Evolutionary conservation across 176 grass and related monocot species (phyloP), one percentile per base, ranked within the genome.

Genomic region (Bolboschoenus planiculmis): DNA sequence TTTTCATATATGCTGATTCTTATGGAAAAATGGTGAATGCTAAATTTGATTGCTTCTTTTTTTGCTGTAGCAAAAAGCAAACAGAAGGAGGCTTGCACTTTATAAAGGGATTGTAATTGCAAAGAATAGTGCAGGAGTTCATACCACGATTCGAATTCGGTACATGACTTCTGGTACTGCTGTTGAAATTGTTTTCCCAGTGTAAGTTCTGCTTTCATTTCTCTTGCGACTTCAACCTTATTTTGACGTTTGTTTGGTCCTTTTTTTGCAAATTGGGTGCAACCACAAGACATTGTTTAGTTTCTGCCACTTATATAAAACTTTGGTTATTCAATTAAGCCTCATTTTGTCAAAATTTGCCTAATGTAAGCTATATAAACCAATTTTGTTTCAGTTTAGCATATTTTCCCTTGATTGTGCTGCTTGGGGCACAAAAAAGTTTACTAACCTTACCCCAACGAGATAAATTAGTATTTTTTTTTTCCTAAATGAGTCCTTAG

Each of bases 61-160:
- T 56, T 62, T 42, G 5, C 34, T 86, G 54, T 85, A 96, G 97
- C 83, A 91, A 99, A 89, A 89, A 55, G 91, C 93, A 34, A 99
- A 99, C 83, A 95, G 94, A 83, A 94, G 92, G 86, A 90, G 97
- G 79, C 85, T 93, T 50, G 92, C 97, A 0, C 87, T 93, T 37
- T 99, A 93, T 62, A 99, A 96, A 84, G 97, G 97, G 23, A 96
- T 99, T 81, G 94, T 99, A 63, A 99, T 99, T 36, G 87, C 97
- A 21, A 99, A 99, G 70, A 91, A 91, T 70, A 99, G 91, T 80
- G 87, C 63, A 23, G 97, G 97, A 63, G 72, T 99, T 84, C 97
- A 99, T 83, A 99, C 97, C 20, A 99, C 97, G 11, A 96, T 99
- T 58, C 90, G 93, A 3, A 90, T 99, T 47, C 87, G 97, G 85